Conservation (phyloP, 805 yeast genomes). For the Metschnikowia drakensbergensis region DNA sequence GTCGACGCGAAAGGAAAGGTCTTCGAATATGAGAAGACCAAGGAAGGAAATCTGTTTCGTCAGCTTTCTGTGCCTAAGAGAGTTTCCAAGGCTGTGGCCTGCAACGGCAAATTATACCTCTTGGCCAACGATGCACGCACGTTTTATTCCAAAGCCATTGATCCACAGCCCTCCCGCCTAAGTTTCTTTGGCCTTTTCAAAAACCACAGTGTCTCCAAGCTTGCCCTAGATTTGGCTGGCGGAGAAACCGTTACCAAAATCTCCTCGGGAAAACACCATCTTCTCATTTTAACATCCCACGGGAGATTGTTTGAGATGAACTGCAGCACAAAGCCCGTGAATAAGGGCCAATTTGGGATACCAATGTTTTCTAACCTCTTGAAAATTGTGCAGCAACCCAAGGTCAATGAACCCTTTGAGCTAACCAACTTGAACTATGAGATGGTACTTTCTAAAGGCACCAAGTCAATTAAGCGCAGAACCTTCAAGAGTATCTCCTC, state of each 20-base stretch:
- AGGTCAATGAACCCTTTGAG: slow-evolving; percentile 35
- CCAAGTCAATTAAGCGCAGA: slow-evolving; percentile 35
- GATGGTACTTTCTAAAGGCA: slow-evolving; percentile 20
- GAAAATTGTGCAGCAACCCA: slow-evolving; percentile 42
- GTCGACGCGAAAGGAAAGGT: slow-evolving; percentile 68
- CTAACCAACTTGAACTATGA: slow-evolving; percentile 55
- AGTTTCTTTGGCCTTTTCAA: slow-evolving; percentile 7
- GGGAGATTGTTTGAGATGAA: slow-evolving; percentile 64
- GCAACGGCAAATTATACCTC: slow-evolving; percentile 49
- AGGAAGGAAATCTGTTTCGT: slow-evolving; percentile 18
- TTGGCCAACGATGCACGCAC: slow-evolving; percentile 44
- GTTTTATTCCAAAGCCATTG: slow-evolving; percentile 16
- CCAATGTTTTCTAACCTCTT: slow-evolving; percentile 67
- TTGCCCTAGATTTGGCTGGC: slow-evolving; percentile 9
- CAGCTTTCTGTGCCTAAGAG: slow-evolving; percentile 27
- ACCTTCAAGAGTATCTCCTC: slow-evolving; percentile 58
- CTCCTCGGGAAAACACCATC: slow-evolving; percentile 62
- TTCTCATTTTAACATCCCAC: slow-evolving; percentile 54
- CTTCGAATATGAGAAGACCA: slow-evolving; percentile 61
- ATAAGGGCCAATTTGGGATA: slow-evolving; percentile 79
- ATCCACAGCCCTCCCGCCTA: neutral
- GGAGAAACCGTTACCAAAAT: slow-evolving; percentile 44
- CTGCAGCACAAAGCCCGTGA: slow-evolving; percentile 35
- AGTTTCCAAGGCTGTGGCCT: slow-evolving; percentile 33
- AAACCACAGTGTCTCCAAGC: slow-evolving; percentile 4